Evolutionary conservation across 257 asterid species (phyloP).

Genomic region (Jacaranda mimosifolia): DNA sequence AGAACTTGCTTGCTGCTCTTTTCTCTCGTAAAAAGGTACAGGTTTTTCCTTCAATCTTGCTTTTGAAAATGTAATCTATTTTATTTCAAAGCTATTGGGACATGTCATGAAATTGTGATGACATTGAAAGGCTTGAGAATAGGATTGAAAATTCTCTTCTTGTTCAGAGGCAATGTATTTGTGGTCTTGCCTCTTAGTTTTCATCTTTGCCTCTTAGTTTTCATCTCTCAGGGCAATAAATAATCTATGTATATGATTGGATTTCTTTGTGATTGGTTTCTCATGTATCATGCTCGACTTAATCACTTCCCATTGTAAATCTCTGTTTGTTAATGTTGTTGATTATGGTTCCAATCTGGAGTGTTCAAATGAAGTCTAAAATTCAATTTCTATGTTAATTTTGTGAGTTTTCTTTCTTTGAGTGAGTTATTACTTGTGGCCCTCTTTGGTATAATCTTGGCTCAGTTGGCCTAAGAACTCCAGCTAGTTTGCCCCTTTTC

Average conservation of each 20-base stretch:
- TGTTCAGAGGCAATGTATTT: conserved; percentile 41
- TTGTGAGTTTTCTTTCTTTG: neutral
- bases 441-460: no score
- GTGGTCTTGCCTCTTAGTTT: conserved; percentile 42
- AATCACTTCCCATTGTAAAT: neutral
- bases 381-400: neutral
- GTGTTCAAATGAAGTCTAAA: neutral
- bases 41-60: conserved; percentile 31
- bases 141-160: conserved; percentile 30
- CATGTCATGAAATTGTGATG: conserved; percentile 47
- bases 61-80: conserved; percentile 43
- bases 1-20: conserved; percentile 41
- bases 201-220: conserved; percentile 41
- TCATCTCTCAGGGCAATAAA: conserved; percentile 19
- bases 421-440: no score
- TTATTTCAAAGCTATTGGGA: conserved; percentile 24
- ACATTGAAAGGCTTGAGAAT: conserved; percentile 42
- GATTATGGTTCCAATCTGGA: neutral
- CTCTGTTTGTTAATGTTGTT: neutral
- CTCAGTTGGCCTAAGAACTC: no score
- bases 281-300: conserved; percentile 11
- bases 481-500: no score
- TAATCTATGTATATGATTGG: conserved; percentile 6
- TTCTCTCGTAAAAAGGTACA: conserved; percentile 36
- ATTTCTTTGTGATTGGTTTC: conserved; percentile 11